phyloP scores from a whole-genome alignment of 1,284 basidiomycete genomes.

The Pseudozyma tsukubaensis region DNA sequence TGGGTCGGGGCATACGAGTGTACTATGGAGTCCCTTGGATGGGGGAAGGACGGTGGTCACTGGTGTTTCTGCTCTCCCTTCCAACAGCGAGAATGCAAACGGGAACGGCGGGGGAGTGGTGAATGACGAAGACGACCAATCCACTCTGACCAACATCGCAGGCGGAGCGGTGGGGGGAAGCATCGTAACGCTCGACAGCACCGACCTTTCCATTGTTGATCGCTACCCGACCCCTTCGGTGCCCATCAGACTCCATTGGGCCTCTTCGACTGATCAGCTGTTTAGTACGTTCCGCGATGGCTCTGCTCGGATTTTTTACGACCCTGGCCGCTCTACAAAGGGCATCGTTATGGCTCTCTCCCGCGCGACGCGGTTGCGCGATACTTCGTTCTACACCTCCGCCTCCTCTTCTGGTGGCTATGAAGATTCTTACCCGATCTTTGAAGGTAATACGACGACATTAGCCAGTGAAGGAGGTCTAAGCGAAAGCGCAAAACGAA shows the following conservation, averaged over 20 bases:
- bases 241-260: conserved; percentile 50
- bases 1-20: conserved; percentile 88
- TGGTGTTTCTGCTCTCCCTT: conserved; percentile 70
- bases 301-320: conserved; percentile 87
- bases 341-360: conserved; percentile 88
- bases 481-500: conserved; percentile 74
- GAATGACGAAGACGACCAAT: too few relatives aligned
- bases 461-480: neutral
- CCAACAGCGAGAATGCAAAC: too few relatives aligned
- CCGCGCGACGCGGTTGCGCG: conserved; percentile 29
- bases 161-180: neutral
- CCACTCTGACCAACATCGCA: too few relatives aligned
- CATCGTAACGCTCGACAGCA: conserved; percentile 36
- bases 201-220: conserved; percentile 19
- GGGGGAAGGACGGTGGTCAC: conserved; percentile 82
- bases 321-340: conserved; percentile 84
- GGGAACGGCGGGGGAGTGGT: too few relatives aligned
- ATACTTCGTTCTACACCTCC: conserved; percentile 17
- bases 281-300: conserved; percentile 71
- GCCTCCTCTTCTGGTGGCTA: too few relatives aligned
- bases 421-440: conserved; percentile 16
- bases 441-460: conserved; percentile 1
- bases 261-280: conserved; percentile 59
- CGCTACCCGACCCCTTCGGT: conserved; percentile 2
- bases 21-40: conserved; percentile 87